phyloP scores from a whole-genome alignment of 768 basidiomycete species.

The Infundibulicybe gibba region DNA sequence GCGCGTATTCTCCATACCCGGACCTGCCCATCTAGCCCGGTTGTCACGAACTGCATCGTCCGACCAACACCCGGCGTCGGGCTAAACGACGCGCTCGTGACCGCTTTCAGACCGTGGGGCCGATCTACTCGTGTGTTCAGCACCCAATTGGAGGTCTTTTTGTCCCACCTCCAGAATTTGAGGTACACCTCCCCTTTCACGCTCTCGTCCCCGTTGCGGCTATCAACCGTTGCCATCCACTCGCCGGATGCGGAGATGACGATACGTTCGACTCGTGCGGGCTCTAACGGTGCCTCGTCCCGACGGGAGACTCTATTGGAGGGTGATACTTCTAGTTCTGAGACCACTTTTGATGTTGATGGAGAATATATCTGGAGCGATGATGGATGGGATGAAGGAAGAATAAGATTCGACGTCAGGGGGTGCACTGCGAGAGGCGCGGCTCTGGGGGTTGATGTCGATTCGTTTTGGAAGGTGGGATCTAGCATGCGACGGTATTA shows the following conservation, averaged over 20 bases:
- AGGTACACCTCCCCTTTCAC: conserved; percentile 72
- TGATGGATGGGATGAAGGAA: conserved; percentile 93
- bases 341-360: conserved; percentile 60
- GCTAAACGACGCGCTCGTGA: conserved; percentile 71
- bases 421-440: conserved; percentile 77
- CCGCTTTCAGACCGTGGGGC: conserved; percentile 68
- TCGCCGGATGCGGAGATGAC: conserved; percentile 64
- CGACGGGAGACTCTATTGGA: conserved; percentile 86
- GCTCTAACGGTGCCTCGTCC: conserved; percentile 74
- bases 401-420: conserved; percentile 68
- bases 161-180: conserved; percentile 90
- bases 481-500: conserved; percentile 14
- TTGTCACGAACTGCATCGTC: conserved; percentile 58
- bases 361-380: conserved; percentile 92
- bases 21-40: conserved; percentile 69
- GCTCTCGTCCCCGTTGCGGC: conserved; percentile 60
- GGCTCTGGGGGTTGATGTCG: conserved; percentile 34
- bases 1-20: conserved; percentile 76
- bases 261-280: conserved; percentile 69
- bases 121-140: conserved; percentile 88
- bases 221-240: conserved; percentile 93
- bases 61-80: conserved; percentile 31
- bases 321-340: conserved; percentile 90
- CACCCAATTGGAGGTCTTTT: conserved; percentile 54
- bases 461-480: conserved; percentile 22